phyloP scores from a whole-genome alignment of 805 yeast genomes.

The Saturnispora ahearnii region DNA sequence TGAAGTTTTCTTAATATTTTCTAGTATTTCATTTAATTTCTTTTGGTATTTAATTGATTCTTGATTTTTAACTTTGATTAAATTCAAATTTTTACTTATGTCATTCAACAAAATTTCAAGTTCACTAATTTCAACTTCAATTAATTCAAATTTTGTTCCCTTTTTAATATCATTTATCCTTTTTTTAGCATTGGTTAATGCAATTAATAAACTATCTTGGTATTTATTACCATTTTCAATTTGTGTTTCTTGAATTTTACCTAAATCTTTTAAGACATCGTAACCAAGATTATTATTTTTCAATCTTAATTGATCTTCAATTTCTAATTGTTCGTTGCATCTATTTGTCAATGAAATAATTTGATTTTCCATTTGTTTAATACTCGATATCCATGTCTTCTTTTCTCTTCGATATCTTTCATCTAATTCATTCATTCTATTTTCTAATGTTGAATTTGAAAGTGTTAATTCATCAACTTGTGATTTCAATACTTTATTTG shows the following conservation, averaged over 20 bases:
- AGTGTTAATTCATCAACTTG: constrained; percentile 41
- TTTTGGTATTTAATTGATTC: not conserved
- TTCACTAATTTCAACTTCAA: not conserved
- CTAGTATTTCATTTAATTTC: not conserved
- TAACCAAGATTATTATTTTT: constrained; percentile 1
- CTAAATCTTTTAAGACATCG: constrained; percentile 1
- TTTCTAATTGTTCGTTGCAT: constrained; percentile 19
- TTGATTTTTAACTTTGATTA: not conserved
- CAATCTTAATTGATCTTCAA: constrained; percentile 10
- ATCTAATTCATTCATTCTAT: constrained; percentile 10
- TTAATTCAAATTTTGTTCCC: not conserved
- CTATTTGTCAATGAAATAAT: constrained; percentile 23
- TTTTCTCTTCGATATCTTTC: constrained; percentile 11
- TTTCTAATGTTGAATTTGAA: constrained; percentile 30
- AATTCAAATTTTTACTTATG: not conserved
- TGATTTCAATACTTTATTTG: constrained; percentile 40
- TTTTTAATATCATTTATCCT: not conserved
- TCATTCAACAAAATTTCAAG: not conserved
- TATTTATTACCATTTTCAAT: not conserved
- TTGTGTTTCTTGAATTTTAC: not conserved
- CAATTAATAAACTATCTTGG: not conserved
- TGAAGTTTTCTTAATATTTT: not conserved
- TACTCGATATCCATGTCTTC: constrained; percentile 15
- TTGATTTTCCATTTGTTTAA: constrained; percentile 15
- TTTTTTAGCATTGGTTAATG: not conserved